These are phyloP conservation scores for Phellopilus nigrolimitatus DNA, from an alignment of 1,284 basidiomycete species.

Conservation along the genomic window DNA sequence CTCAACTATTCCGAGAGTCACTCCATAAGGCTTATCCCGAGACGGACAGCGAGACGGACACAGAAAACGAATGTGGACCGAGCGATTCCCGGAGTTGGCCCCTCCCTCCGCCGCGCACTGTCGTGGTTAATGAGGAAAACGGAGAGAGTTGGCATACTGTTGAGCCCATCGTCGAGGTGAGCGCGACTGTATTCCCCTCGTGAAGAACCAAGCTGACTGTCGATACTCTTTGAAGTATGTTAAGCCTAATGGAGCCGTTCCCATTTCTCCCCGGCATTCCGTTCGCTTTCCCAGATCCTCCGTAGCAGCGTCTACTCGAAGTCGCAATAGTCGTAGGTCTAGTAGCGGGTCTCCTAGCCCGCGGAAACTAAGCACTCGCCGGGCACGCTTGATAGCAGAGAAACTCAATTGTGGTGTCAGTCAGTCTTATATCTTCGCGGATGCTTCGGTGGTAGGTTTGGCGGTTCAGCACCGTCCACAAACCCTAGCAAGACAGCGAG, in stretches of 20 bases:
- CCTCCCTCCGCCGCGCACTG: constrained; percentile 13
- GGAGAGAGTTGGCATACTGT: constrained; percentile 15
- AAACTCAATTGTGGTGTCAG: neutral
- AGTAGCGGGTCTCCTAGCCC: constrained; percentile 2
- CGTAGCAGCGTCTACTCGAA: constrained; percentile 2
- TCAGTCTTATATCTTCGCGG: neutral
- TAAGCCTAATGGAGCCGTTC: neutral
- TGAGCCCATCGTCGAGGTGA: constrained; percentile 12
- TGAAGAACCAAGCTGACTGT: neutral
- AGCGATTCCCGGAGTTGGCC: constrained; percentile 9
- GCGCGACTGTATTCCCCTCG: neutral
- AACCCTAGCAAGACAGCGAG: constrained; percentile 2
- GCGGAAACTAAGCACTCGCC: constrained; percentile 5
- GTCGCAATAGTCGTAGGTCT: neutral
- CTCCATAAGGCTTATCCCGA: neutral
- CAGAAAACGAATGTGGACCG: neutral
- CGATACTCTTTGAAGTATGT: constrained; percentile 10
- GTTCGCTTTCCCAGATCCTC: constrained; percentile 6
- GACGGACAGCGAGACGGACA: constrained; percentile 4
- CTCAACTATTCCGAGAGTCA: no score
- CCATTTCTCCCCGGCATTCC: constrained; percentile 3
- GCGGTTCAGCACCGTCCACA: neutral
- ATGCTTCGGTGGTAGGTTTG: neutral
- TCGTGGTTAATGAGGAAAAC: constrained; percentile 14
- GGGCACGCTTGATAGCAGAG: constrained; percentile 10